A percentile compares a stretch with the other conserved stretches of the same genome.
Conservation (phyloP, 2,329 filamentous ascomycete species). For the Fonsecaea multimorphosa region DNA sequence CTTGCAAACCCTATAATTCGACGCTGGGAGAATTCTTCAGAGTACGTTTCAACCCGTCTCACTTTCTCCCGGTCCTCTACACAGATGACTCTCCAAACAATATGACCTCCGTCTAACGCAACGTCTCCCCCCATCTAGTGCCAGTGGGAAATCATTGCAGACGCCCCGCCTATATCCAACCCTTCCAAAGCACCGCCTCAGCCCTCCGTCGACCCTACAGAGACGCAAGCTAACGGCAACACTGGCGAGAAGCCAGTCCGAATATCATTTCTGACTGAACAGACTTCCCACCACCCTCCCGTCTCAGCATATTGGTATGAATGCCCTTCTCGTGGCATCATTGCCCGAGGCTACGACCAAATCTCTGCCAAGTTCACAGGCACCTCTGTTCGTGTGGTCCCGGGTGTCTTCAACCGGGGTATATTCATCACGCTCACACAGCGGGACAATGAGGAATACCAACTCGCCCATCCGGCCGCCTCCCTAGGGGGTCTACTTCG, state of each 20-base stretch:
- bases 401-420: conserved; percentile 90
- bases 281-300: conserved; percentile 96
- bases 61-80: not conserved
- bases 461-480: conserved; percentile 92
- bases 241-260: conserved; percentile 62
- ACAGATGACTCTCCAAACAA: not conserved
- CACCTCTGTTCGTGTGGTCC: conserved; percentile 87
- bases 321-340: conserved; percentile 88
- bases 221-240: conserved; percentile 38
- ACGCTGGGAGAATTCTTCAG: conserved; percentile 96
- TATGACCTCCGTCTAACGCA: not conserved
- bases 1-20: conserved; percentile 99
- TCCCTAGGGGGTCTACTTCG: conserved; percentile 86
- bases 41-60: conserved; percentile 58
- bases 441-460: conserved; percentile 86
- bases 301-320: conserved; percentile 95
- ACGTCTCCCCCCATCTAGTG: conserved; percentile 62
- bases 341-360: conserved; percentile 90
- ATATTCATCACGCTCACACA: conserved; percentile 90
- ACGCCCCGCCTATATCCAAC: conserved; percentile 66
- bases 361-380: conserved; percentile 97
- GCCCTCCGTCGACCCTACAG: conserved; percentile 46
- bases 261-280: conserved; percentile 93
- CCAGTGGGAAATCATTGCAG: conserved; percentile 91
- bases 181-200: conserved; percentile 43